Base-by-base conservation (phyloP, 768 basidiomycete genomes). In the Clitopilus hobsonii region DNA sequence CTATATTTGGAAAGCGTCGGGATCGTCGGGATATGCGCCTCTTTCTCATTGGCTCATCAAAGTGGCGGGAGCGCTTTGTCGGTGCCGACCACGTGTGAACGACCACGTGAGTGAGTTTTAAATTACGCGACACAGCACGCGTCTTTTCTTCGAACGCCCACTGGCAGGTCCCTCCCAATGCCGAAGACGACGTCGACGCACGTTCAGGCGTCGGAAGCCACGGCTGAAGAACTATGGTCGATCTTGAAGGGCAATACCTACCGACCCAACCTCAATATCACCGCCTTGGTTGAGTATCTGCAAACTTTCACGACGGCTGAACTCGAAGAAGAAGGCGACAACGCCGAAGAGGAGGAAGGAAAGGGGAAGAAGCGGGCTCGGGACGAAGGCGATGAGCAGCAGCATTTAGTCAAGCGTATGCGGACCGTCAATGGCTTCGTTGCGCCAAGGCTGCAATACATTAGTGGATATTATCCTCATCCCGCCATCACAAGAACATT, bases 201-300 rank as follows among this genome's bases (percentile, higher is more conserved):
- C 22, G 6, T 45, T 45, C 14, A 45, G 22, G 18, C 41, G 16
- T 20, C 22, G 22, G 14, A 55, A 11, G 23, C 52, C 6, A 56
- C 16, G 8, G 29, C 52, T 18, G 32, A 53, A 23, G 49, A 58
- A 32, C 29, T 63, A 25, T 66, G 63, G 63, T 56, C 57, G 24
- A 27, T 16, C 36, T 54, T 47, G 24, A 38, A 25, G 25, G 25
- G 55, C 11, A 45, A 26, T 14, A 30, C 24, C 5, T 67, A 65
- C 47, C 61, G 65, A 48, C 68, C 67, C 16, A 54, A 57, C 16
- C 53, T 71, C 49, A 67, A 69, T 36, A 27, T 71, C 10, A 55
- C 56, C n/a, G 57, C 56, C 4, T 56, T 71, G 11, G 38, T 56
- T 29, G 48, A n/a, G n/a, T n/a, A n/a, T n/a, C n/a, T n/a, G n/a